Conservation (phyloP, 1,284 basidiomycete genomes). For the Leccinum huronense region DNA sequence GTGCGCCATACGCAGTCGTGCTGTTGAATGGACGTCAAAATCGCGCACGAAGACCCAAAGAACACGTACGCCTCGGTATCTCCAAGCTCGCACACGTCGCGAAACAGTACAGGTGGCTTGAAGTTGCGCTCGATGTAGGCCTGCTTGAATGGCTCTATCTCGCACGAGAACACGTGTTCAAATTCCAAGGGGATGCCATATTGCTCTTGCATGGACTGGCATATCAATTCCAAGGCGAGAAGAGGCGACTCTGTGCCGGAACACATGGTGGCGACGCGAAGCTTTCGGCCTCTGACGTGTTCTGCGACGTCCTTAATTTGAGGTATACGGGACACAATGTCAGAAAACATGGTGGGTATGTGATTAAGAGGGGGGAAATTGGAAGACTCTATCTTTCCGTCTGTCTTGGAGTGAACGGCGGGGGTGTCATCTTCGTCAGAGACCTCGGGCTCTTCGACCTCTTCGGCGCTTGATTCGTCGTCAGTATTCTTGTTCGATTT, state of each 20-base stretch:
- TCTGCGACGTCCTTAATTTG: constrained; percentile 68
- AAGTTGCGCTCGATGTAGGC: constrained; percentile 98
- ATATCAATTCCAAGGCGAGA: constrained; percentile 85
- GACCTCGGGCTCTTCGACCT: constrained; percentile 27
- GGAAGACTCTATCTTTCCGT: constrained; percentile 49
- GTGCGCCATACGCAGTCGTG: constrained; percentile 88
- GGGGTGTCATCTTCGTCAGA: constrained; percentile 34
- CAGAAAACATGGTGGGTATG: constrained; percentile 82
- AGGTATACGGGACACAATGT: constrained; percentile 74
- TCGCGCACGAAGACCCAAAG: background rate
- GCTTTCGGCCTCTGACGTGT: constrained; percentile 74
- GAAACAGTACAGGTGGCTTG: constrained; percentile 85
- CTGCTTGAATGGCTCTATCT: constrained; percentile 98
- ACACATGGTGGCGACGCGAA: constrained; percentile 97
- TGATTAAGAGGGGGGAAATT: constrained; percentile 79
- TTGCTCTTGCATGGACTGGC: constrained; percentile 69
- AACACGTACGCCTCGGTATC: constrained; percentile 62
- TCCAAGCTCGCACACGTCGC: constrained; percentile 92
- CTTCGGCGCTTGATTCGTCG: constrained; percentile 24
- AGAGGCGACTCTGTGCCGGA: constrained; percentile 95
- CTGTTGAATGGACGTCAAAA: constrained; percentile 40
- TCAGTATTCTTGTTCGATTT: constrained; percentile 32
- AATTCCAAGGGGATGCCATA: constrained; percentile 67
- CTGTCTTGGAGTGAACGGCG: constrained; percentile 37
- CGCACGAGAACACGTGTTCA: constrained; percentile 95